phyloP scores from a whole-genome alignment of 2,329 filamentous ascomycete species.

The Pezicula neosporulosa region DNA sequence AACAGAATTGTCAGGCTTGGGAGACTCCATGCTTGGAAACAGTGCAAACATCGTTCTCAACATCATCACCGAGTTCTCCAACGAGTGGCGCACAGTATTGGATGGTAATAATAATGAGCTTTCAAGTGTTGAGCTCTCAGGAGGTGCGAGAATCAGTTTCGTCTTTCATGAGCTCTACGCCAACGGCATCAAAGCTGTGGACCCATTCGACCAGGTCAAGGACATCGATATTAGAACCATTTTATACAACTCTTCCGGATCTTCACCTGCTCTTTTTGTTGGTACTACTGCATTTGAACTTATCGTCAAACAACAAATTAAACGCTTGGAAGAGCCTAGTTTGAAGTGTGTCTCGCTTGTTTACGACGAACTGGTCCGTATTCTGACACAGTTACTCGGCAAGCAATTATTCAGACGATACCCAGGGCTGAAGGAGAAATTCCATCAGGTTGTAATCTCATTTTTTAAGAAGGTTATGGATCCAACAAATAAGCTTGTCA shows the following conservation, averaged over 20 bases:
- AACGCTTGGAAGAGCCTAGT: slow-evolving; percentile 91
- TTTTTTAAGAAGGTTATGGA: slow-evolving; percentile 99
- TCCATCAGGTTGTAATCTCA: slow-evolving; percentile 83
- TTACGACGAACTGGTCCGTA: slow-evolving; percentile 95
- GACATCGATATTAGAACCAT: slow-evolving; percentile 96
- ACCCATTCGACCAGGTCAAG: slow-evolving; percentile 96
- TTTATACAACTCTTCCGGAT: slow-evolving; percentile 98
- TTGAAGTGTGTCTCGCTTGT: slow-evolving; percentile 96
- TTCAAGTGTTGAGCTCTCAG: slow-evolving; percentile 89
- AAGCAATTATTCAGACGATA: slow-evolving; percentile 92
- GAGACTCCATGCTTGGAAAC: slow-evolving; percentile 94
- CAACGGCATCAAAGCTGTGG: slow-evolving; percentile 95
- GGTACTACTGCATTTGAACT: slow-evolving; percentile 97
- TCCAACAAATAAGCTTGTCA: slow-evolving; percentile 94
- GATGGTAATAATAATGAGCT: slow-evolving; percentile 97
- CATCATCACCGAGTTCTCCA: slow-evolving; percentile 98
- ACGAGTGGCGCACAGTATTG: slow-evolving; percentile 93
- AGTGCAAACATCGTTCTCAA: slow-evolving; percentile 95
- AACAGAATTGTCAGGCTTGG: slow-evolving; percentile 75
- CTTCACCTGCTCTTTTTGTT: slow-evolving; percentile 93
- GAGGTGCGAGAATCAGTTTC: slow-evolving; percentile 96
- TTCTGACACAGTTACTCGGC: slow-evolving; percentile 81
- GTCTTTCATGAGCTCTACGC: slow-evolving; percentile 98
- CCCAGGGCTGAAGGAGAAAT: slow-evolving; percentile 93
- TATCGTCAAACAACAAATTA: slow-evolving; percentile 98